phyloP scores from a whole-genome alignment of 306 rosid genomes.

The Mimosa bimucronata region DNA sequence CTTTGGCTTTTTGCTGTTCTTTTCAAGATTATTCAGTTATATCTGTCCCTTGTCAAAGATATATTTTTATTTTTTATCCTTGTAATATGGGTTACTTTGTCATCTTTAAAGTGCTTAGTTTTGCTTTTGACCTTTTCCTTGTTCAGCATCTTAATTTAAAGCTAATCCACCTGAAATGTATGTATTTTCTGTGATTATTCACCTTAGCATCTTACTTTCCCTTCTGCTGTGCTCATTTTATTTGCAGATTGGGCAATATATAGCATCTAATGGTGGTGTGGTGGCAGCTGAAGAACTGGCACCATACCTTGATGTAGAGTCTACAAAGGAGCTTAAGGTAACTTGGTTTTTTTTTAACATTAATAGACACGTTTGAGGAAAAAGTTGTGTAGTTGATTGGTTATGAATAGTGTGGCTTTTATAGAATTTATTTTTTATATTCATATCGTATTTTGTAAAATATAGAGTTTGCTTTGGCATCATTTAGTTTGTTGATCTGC shows the following conservation, averaged over 20 bases:
- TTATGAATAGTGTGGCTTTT: not conserved
- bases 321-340: conserved; percentile 56
- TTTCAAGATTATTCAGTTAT: conserved; percentile 19
- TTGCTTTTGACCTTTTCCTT: not conserved
- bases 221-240: conserved; percentile 31
- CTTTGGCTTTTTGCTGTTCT: not conserved
- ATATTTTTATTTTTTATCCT: not conserved
- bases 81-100: not conserved
- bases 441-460: not conserved
- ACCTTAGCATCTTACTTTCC: conserved; percentile 31
- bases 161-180: not conserved
- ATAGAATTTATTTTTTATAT: not conserved
- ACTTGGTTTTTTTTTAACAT: conserved; percentile 26
- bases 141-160: not conserved
- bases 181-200: conserved; percentile 20
- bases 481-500: conserved; percentile 24
- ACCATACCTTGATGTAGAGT: conserved; percentile 83
- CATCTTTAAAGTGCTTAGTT: not conserved
- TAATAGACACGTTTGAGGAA: not conserved
- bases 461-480: not conserved
- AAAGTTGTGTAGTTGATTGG: not conserved
- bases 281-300: conserved; percentile 97
- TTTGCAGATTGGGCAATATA: conserved; percentile 91
- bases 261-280: conserved; percentile 92
- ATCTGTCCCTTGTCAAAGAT: conserved; percentile 14